These are phyloP conservation scores for Protea cynaroides DNA, from an alignment of 164 flowering plant genomes.

Conservation along the genomic window DNA sequence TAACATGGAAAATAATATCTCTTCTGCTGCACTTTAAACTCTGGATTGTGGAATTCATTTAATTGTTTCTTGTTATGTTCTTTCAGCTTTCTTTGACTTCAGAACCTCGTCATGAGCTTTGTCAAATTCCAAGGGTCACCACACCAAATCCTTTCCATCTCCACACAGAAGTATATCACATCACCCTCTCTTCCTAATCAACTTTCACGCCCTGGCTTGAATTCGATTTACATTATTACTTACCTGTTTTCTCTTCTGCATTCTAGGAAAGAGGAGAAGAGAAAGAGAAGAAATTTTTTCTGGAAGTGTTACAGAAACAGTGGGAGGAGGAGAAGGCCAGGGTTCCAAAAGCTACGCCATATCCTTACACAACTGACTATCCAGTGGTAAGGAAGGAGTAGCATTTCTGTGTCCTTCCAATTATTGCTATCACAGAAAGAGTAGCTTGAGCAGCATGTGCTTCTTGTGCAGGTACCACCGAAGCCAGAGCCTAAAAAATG, in stretches of 20 bases:
- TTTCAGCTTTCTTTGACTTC: slow-evolving; percentile 76
- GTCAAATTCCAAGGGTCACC: slow-evolving; percentile 53
- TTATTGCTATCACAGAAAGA: not conserved
- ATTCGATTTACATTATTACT: not conserved
- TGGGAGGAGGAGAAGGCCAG: slow-evolving; percentile 78
- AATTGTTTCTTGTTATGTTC: not conserved
- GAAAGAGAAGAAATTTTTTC: slow-evolving; percentile 60
- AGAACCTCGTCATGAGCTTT: slow-evolving; percentile 43
- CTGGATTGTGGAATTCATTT: not conserved
- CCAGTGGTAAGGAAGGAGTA: slow-evolving; percentile 61
- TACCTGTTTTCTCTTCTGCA: not conserved
- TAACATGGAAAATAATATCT: not conserved
- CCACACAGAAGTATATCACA: slow-evolving; percentile 60
- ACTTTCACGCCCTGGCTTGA: not conserved
- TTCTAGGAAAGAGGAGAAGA: slow-evolving; percentile 74
- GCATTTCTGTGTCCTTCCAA: too few species aligned
- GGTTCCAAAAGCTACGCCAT: slow-evolving; percentile 81
- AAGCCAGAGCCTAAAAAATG: slow-evolving; percentile 84
- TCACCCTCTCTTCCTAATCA: not conserved
- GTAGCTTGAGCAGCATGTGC: not conserved
- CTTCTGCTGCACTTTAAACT: not conserved
- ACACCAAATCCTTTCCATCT: slow-evolving; percentile 85
- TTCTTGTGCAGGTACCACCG: slow-evolving; percentile 65
- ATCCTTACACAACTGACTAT: slow-evolving; percentile 92
- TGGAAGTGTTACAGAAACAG: slow-evolving; percentile 58